Conservation (phyloP, 1,284 basidiomycete genomes). For the Phlebopus sp. region DNA sequence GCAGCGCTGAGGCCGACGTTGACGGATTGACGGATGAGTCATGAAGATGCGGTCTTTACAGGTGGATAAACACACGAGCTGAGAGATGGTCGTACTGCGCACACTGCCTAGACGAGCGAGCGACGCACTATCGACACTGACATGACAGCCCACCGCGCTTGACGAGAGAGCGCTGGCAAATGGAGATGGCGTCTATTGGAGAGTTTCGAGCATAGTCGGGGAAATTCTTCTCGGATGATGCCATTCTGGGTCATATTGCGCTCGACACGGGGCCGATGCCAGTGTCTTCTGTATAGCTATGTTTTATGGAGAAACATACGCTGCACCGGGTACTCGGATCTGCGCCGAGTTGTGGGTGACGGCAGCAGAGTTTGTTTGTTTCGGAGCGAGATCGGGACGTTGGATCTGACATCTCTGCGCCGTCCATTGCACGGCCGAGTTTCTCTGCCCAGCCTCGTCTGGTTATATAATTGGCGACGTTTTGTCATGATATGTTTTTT, state of each 20-base stretch:
- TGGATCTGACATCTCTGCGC: no score
- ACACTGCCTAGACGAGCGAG: not conserved
- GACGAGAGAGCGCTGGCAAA: not conserved
- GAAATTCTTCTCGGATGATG: not conserved
- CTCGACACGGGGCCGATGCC: not conserved
- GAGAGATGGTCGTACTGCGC: not conserved
- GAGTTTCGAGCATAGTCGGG: constrained; percentile 17
- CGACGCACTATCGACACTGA: not conserved
- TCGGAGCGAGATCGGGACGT: constrained; percentile 15
- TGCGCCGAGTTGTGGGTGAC: constrained; percentile 25
- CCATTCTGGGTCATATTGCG: constrained; percentile 20
- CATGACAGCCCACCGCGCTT: no score
- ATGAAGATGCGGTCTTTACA: no score
- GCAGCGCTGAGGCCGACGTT: no score
- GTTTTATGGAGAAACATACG: no score
- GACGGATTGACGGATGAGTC: no score
- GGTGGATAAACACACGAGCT: no score
- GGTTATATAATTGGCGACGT: not conserved
- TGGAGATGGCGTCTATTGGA: no score
- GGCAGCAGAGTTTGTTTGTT: constrained; percentile 11
- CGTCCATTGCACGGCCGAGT: constrained; percentile 3
- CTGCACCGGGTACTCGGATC: constrained; percentile 32
- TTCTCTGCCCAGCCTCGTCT: not conserved
- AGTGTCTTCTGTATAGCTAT: not conserved
- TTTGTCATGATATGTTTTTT: constrained; percentile 16